A percentile compares a stretch with the other conserved stretches of the same genome.
Conservation (phyloP, 768 basidiomycete genomes). For the Leccinum sublutescens region DNA sequence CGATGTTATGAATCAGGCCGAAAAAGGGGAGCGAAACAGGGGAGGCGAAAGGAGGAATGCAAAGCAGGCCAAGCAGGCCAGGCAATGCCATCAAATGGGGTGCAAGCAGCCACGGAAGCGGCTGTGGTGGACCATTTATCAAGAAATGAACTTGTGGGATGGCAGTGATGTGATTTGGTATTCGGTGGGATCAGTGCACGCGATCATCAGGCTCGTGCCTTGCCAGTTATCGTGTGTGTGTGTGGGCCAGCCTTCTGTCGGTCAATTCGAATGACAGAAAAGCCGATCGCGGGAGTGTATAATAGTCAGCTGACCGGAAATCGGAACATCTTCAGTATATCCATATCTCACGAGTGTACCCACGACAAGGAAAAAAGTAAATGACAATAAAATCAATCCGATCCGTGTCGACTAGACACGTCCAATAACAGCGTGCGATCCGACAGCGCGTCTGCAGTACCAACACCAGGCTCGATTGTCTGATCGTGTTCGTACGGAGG, state of each 20-base stretch:
- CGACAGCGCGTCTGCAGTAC: slow-evolving; percentile 20
- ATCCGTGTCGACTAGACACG: slow-evolving; percentile 6
- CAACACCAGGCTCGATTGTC: slow-evolving; percentile 15
- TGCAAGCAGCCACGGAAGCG: neutral
- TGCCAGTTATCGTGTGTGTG: slow-evolving; percentile 2
- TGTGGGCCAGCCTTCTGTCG: neutral
- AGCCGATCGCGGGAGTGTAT: neutral
- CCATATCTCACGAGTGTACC: slow-evolving; percentile 3
- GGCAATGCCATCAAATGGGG: neutral
- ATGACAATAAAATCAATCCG: slow-evolving; percentile 10
- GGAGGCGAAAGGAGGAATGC: neutral
- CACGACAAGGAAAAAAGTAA: neutral
- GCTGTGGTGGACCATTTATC: neutral
- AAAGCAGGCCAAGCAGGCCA: neutral
- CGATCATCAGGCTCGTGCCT: neutral
- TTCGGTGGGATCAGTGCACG: neutral
- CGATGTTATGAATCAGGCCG: neutral
- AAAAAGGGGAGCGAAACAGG: neutral
- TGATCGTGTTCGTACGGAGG: slow-evolving; percentile 25
- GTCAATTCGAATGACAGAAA: neutral
- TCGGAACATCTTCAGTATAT: neutral
- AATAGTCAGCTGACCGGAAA: neutral
- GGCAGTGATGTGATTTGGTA: neutral
- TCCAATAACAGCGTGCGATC: slow-evolving; percentile 31
- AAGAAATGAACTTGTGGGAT: neutral